A percentile compares a stretch with the other conserved stretches of the same genome.
Evolutionary conservation across 2,329 filamentous ascomycete genomes (phyloP).

Genomic region (Ophiostoma triangulosporum): DNA sequence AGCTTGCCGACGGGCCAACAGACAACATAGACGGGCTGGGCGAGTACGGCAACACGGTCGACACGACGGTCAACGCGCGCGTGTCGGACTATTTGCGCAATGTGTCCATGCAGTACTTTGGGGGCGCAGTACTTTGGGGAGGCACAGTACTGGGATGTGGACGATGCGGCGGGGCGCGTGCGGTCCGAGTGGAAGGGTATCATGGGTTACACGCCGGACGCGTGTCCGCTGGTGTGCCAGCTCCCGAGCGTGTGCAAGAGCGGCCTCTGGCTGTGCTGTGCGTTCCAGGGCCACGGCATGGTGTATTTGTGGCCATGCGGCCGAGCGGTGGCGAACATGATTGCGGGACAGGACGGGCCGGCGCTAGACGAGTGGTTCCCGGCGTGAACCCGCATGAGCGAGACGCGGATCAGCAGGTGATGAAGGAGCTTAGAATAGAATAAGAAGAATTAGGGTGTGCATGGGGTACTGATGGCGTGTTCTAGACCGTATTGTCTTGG

Average conservation of each 20-base stretch:
- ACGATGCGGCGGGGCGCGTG: conserved; percentile 27
- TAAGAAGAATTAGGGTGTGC: no score
- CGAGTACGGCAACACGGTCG: conserved; percentile 44
- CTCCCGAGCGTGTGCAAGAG: conserved; percentile 26
- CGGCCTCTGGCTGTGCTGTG: conserved; percentile 40
- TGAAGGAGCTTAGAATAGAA: no score
- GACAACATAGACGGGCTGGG: conserved; percentile 22
- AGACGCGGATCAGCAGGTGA: conserved; percentile 32
- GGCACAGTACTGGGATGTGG: conserved; percentile 29
- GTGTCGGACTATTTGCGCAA: conserved; percentile 34
- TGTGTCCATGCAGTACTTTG: conserved; percentile 36
- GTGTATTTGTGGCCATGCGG: conserved; percentile 47
- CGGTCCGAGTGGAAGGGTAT: conserved; percentile 37
- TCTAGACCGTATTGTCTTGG: no score
- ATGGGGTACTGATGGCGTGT: no score
- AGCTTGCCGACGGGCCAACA: conserved; percentile 12
- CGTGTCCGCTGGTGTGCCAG: conserved; percentile 37
- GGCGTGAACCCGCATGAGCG: conserved; percentile 31
- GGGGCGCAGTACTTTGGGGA: conserved; percentile 38
- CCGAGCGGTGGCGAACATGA: conserved; percentile 42
- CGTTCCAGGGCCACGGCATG: conserved; percentile 57
- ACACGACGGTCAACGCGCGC: conserved; percentile 34
- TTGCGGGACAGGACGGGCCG: conserved; percentile 22
- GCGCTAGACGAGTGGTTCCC: conserved; percentile 38
- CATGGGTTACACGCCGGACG: conserved; percentile 42